Evolutionary conservation across 1,139 yeast species (phyloP).

Genomic region (Hyphopichia buzzinii): DNA sequence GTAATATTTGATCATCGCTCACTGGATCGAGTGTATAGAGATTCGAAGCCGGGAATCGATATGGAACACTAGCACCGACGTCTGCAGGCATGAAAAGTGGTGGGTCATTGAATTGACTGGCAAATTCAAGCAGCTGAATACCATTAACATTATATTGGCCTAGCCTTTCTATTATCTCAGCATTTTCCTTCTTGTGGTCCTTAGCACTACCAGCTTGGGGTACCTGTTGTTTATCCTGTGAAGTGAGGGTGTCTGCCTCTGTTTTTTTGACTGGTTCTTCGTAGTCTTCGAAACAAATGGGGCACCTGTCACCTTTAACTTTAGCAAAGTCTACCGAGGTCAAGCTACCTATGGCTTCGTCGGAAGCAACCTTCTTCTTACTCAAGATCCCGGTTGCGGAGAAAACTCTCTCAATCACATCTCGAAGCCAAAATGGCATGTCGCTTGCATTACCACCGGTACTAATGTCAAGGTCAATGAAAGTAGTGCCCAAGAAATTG

Average conservation of each 20-base stretch:
- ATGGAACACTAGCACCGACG: slow-evolving; percentile 25
- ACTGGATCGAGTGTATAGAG: slow-evolving; percentile 22
- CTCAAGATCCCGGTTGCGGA: slow-evolving; percentile 25
- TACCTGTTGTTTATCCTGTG: background rate
- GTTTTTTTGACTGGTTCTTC: slow-evolving; percentile 10
- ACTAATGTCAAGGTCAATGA: slow-evolving; percentile 30
- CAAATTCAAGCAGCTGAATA: slow-evolving; percentile 6
- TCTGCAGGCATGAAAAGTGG: slow-evolving; percentile 39
- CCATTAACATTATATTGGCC: background rate
- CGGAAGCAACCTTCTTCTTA: slow-evolving; percentile 35
- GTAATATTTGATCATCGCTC: slow-evolving; percentile 30
- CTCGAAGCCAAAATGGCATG: slow-evolving; percentile 40
- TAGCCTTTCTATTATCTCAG: background rate
- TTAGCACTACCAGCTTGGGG: background rate
- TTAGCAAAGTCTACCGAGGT: slow-evolving; percentile 21
- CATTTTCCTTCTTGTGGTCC: background rate
- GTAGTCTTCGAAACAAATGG: slow-evolving; percentile 43
- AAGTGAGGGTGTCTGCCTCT: background rate
- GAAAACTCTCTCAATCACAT: slow-evolving; percentile 37
- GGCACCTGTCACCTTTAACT: slow-evolving; percentile 31
- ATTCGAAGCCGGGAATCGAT: slow-evolving; percentile 34
- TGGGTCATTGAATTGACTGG: slow-evolving; percentile 32
- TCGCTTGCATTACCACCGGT: slow-evolving; percentile 16
- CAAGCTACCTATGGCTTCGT: slow-evolving; percentile 39
- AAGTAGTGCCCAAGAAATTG: slow-evolving; percentile 17